Percentiles rank a stretch among this genome's conserved stretches.
Conservation (phyloP, 805 yeast species). For the Lipomyces oligophaga region DNA sequence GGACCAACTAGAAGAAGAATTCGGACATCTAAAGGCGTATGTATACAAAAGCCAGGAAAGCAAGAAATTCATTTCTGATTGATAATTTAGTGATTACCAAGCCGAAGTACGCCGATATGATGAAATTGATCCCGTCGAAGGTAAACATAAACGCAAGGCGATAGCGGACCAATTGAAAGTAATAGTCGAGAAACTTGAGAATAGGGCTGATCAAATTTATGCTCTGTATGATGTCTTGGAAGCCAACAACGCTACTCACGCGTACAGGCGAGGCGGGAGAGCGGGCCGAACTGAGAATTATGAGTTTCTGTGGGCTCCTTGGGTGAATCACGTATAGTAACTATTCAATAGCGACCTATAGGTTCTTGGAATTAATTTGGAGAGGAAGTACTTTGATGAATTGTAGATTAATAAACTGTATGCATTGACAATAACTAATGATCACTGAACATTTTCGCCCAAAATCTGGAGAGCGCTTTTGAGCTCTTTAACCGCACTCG, state of each 20-base stretch:
- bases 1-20: constrained; percentile 25
- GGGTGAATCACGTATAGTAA: not conserved
- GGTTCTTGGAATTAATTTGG: not conserved
- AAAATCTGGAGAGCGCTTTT: constrained; percentile 42
- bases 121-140: constrained; percentile 18
- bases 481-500: constrained; percentile 60
- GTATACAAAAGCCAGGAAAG: not conserved
- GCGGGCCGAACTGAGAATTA: not conserved
- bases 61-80: not conserved
- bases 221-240: constrained; percentile 28
- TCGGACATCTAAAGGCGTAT: constrained; percentile 16
- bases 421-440: not conserved
- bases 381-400: not conserved
- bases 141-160: constrained; percentile 24
- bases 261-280: not conserved
- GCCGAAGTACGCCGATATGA: constrained; percentile 16
- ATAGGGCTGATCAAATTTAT: constrained; percentile 30
- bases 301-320: constrained; percentile 8
- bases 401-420: too few relatives aligned
- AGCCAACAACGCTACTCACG: constrained; percentile 1
- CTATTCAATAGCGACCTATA: not conserved
- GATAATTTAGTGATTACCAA: constrained; percentile 14
- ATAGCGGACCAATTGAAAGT: constrained; percentile 13
- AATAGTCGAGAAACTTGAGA: constrained; percentile 22
- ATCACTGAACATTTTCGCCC: constrained; percentile 13